A percentile compares a stretch with the other conserved stretches of the same genome.
These are phyloP conservation scores for Aspergillus thermomutatus DNA, from an alignment of 2,329 filamentous ascomycete species.

Conservation along the genomic window DNA sequence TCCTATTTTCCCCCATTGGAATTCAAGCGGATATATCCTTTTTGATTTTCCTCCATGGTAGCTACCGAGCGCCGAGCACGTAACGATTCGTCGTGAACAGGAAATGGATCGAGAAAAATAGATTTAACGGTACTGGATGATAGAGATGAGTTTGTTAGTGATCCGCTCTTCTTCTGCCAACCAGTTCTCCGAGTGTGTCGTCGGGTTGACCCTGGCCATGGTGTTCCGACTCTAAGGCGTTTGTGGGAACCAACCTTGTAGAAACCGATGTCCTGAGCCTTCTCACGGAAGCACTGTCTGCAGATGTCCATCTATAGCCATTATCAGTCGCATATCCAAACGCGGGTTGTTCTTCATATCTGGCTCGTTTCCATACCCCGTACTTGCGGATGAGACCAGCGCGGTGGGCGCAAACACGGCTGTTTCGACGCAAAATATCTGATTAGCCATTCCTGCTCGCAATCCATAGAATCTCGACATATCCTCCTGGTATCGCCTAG, in stretches of 20 bases:
- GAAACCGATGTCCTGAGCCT: constrained; percentile 66
- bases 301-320: constrained; percentile 51
- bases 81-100: constrained; percentile 31
- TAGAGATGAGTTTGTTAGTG: constrained; percentile 12
- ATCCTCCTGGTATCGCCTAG: constrained; percentile 3
- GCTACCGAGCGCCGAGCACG: constrained; percentile 27
- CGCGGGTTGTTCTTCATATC: neutral
- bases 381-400: constrained; percentile 99
- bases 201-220: neutral
- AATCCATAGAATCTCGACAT: neutral
- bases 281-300: constrained; percentile 68
- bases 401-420: constrained; percentile 86
- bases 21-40: constrained; percentile 12
- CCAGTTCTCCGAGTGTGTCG: neutral
- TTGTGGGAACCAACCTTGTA: constrained; percentile 54
- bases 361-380: constrained; percentile 50
- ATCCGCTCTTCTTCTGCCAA: constrained; percentile 3
- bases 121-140: constrained; percentile 34
- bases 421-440: constrained; percentile 34
- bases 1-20: constrained; percentile 19
- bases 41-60: constrained; percentile 12
- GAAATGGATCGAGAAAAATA: constrained; percentile 24
- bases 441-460: constrained; percentile 19
- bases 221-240: neutral
- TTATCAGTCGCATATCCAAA: constrained; percentile 14